Conservation (phyloP, 2,329 filamentous ascomycete species). For the Pyrenochaeta sp. region DNA sequence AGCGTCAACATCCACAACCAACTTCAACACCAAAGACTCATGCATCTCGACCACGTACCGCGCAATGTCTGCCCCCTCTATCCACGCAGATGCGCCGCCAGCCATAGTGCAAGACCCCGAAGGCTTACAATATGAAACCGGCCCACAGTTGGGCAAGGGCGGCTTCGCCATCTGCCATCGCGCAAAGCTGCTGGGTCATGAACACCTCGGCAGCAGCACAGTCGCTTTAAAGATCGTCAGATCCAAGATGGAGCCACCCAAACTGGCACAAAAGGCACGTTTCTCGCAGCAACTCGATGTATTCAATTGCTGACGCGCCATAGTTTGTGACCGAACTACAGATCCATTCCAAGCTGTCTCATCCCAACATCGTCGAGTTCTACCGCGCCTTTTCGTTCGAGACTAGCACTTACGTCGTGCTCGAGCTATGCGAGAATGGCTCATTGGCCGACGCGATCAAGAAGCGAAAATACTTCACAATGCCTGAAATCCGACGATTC, state of each 20-base stretch:
- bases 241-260: slow-evolving; percentile 77
- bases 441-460: slow-evolving; percentile 98
- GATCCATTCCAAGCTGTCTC: slow-evolving; percentile 97
- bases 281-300: too few relatives aligned
- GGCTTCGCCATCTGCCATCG: slow-evolving; percentile 85
- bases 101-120: slow-evolving; percentile 71
- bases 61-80: slow-evolving; percentile 52
- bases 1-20: slow-evolving; percentile 25
- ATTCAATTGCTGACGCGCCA: slow-evolving; percentile 37
- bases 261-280: slow-evolving; percentile 89
- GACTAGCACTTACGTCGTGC: slow-evolving; percentile 87
- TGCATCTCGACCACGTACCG: slow-evolving; percentile 34
- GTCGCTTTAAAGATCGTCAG: slow-evolving; percentile 85
- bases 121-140: slow-evolving; percentile 76
- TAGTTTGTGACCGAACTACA: slow-evolving; percentile 84
- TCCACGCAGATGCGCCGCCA: slow-evolving; percentile 60
- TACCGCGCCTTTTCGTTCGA: slow-evolving; percentile 91
- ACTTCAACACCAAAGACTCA: slow-evolving; percentile 34
- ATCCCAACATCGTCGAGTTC: slow-evolving; percentile 95
- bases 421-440: slow-evolving; percentile 94
- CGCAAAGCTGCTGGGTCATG: slow-evolving; percentile 67
- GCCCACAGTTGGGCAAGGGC: slow-evolving; percentile 78
- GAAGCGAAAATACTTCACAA: slow-evolving; percentile 85
- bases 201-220: slow-evolving; percentile 66
- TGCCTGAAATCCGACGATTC: slow-evolving; percentile 93